phyloP scores from a whole-genome alignment of 108 stramenopile genomes.

The Pseudonitzschia delicatissima region DNA sequence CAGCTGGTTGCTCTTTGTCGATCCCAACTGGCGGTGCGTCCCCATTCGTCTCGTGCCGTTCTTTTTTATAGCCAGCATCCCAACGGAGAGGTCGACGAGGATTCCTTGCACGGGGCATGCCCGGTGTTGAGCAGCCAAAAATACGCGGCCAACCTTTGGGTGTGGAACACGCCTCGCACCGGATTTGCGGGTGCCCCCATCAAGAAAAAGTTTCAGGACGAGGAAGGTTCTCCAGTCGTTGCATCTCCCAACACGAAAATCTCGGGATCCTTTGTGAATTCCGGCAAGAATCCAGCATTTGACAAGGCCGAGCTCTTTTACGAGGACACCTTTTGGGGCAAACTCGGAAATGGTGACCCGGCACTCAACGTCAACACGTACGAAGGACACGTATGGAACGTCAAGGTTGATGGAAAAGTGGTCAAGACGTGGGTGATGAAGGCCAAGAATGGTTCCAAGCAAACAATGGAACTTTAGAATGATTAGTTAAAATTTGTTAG shows the following conservation, averaged over 20 bases:
- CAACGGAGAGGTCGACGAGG: slow-evolving; percentile 67
- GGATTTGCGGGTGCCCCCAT: slow-evolving; percentile 50
- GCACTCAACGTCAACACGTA: slow-evolving; percentile 66
- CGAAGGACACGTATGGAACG: slow-evolving; percentile 75
- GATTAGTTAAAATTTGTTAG: no score
- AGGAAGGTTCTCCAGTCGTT: background rate
- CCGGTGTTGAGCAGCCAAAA: slow-evolving; percentile 57
- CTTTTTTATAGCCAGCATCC: slow-evolving; percentile 87
- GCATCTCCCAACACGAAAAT: slow-evolving; percentile 25
- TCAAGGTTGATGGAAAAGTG: slow-evolving; percentile 57
- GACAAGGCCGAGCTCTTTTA: slow-evolving; percentile 52
- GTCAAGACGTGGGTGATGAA: slow-evolving; percentile 52
- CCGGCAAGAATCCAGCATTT: slow-evolving; percentile 44
- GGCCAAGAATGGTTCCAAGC: slow-evolving; percentile 27
- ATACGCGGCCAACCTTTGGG: slow-evolving; percentile 81
- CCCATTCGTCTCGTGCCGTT: slow-evolving; percentile 82
- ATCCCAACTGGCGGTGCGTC: slow-evolving; percentile 61
- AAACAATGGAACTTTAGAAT: background rate
- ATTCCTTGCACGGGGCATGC: slow-evolving; percentile 88
- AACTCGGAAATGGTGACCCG: slow-evolving; percentile 57
- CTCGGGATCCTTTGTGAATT: slow-evolving; percentile 59
- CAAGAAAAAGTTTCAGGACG: slow-evolving; percentile 39
- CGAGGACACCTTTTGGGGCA: slow-evolving; percentile 68
- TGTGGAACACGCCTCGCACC: slow-evolving; percentile 62
- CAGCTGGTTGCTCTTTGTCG: slow-evolving; percentile 73